Percentiles rank a stretch among this genome's conserved stretches.
phyloP scores from a whole-genome alignment of 2,329 filamentous ascomycete species.

The Xylaria sp. region DNA sequence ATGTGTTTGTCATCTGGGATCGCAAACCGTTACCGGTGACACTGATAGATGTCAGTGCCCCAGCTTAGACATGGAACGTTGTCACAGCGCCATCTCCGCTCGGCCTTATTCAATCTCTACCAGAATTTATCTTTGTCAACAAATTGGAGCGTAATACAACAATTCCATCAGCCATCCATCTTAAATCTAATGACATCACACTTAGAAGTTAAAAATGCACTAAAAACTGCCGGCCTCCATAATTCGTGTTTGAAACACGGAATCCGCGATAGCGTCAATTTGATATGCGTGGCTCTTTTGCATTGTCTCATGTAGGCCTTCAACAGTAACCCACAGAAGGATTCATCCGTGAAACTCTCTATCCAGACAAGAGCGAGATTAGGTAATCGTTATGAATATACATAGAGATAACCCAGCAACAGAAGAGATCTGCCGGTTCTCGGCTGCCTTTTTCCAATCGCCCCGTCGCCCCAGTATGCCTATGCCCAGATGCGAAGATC shows the following conservation, averaged over 20 bases:
- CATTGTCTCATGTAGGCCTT: no score
- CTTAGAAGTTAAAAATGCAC: no score
- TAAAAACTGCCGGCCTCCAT: no score
- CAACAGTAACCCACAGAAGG: no score
- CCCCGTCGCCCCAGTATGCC: background rate
- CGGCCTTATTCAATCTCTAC: background rate
- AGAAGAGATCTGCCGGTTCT: background rate
- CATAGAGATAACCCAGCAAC: no score
- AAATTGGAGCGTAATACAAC: background rate
- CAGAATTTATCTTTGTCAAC: background rate
- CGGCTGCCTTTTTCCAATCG: no score
- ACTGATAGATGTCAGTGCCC: constrained; percentile 1
- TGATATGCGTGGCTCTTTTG: no score
- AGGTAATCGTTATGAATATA: background rate
- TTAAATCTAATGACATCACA: background rate
- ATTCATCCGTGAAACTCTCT: no score
- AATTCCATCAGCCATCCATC: background rate
- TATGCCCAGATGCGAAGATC: background rate
- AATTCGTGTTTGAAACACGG: no score
- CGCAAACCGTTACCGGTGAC: constrained; percentile 26
- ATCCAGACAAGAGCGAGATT: no score
- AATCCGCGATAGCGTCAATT: no score
- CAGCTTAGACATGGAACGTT: background rate
- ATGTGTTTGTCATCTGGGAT: constrained; percentile 27
- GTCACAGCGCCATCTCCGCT: background rate